Base-by-base conservation (phyloP, 805 yeast genomes). In the Candida anglica region DNA sequence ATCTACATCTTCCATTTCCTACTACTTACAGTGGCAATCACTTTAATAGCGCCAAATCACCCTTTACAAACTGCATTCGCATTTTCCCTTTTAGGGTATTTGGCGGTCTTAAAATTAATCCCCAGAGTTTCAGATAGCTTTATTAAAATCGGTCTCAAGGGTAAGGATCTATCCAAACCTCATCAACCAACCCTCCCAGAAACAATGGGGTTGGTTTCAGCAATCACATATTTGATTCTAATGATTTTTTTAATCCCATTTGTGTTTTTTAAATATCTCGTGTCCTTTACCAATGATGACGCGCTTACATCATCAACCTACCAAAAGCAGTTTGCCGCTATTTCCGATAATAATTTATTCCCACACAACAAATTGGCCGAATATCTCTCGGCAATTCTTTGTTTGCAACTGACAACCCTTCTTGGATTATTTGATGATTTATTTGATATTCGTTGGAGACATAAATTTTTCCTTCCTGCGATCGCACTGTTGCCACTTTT, bases 371-470 rank as follows among this genome's bases (percentile, higher is more conserved):
- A 82, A 56, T 67, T 93, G 34, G 81, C 95, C 0, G 94, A 87
- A 44, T 93, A 81, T 57, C 69, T 93, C 43, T 79, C 95, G 48
- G 94, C 94, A 4, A 67, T 91, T 7, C 61, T 93, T 39, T 86
- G 95, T 40, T 60, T 93, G 30, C 87, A 87, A 59, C 77, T 87
- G 44, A 89, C 93, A 56, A 71, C 88, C 11, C 63, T 93, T 27
- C 66, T 93, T 28, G 98, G 98, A 0, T 70, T 93, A 19, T 83
- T 94, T 30, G 98, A 93, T 58, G 98, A 93, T 63, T 69, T 93
- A 48, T 93, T 93, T 52, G 99, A 93, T 58, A 79, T 93, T 42
- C 74, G 96, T 47, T 93, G 99, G 99, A 73, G 99, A 53, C 96
- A 93, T 64, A 93, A 93, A 67, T 87, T 93, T 63, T 87, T 93